Evolutionary conservation across 2,329 filamentous ascomycete species (phyloP), one percentile per base, ranked within the genome.

Genomic region (Diaporthe sp.): DNA sequence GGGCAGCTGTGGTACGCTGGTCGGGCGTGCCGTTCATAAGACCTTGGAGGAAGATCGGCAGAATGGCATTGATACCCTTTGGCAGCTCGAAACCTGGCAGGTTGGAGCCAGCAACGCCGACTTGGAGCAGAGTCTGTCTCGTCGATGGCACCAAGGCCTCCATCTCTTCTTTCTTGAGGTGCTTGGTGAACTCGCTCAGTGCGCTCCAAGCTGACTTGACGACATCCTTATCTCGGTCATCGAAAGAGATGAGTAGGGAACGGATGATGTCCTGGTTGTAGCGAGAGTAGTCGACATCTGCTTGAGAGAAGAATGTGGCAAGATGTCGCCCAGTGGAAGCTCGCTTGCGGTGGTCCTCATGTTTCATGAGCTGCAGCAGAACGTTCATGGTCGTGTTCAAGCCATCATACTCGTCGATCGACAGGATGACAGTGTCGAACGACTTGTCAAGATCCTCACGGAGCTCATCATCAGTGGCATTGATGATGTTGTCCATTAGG

Each of bases 241-340:
- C 95, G 81, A 99, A 99, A 0, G 95, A 96, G 78, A 97, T 94
- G 73, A 99, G 91, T 71, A 99, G 87, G 4, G 94, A 93, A 19
- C 96, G 94, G 80, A 99, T 95, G 71, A 99, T 93, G 80, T 99
- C 96, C 81, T 96, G 96, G 83, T 98, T 95, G 87, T 98, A 99
- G 68, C 96, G 90, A 38, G 96, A 97, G 84, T 97, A 98, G 85
- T 99, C 97, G 38, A 98, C 89, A 33, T 93, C 91, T 12, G 94
- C 90, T 69, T 91, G 88, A 0, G 92, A 87, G 82, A 98, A 98
- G 89, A 98, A 99, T 76, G 91, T 94, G 76, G 93, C 92, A 74
- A 99, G 87, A 80, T 97, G 96, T 57, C 89, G 87, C 64, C 94
- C 94, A 13, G 95, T 95, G 71, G 91, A 90, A 42, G 94, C 92